Evolutionary conservation across 371 early-diverging fungal genomes (phyloP), one percentile per base, ranked within the genome.

Genomic region (Actinomortierella wolfii): DNA sequence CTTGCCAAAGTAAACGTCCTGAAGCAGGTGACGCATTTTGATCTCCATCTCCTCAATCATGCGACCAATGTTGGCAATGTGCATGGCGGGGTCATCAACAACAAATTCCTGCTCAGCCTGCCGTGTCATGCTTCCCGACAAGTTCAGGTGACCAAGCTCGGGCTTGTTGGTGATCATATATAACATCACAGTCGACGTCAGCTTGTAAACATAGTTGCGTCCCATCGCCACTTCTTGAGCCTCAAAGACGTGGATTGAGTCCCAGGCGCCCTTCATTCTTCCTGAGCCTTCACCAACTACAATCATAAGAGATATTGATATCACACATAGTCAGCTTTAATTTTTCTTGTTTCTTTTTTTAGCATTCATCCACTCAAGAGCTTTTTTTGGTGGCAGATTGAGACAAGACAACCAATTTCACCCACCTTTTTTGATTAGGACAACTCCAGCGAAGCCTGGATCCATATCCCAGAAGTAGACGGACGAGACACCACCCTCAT

Each of bases 1-100:
- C 79, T 98, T 98, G 40, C 96, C 94, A 80, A 98, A 98, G 65
- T 98, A 98, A n/a, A 98, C 95, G 69, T 94, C 93, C 68, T 93
- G 91, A 55, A 98, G 76, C 17, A 91, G 76, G 69, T 94, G 92
- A 55, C 98, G 91, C 93, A 97, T 93, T 80, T 96, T 96, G 63
- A 86, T 76, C 76, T 98, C 98, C 91, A 94, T 94, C 56, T 97
- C 98, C 76, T 98, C 98, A 1, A 98, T 90, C 87, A 97, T 90
- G n/a, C 91, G 87, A 2, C 98, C 98, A 61, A 98, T 90, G 77
- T 98, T 97, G 57, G 85, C 91, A 54, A 98, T 85, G 66, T 98
- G 98, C 40, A 91, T 85, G 50, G 74, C 76, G 15, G 82, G 81
- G 55, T 91, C 91, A 47, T 94, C 92, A 3, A 92, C 79, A 14